Evolutionary conservation across 805 yeast species (phyloP), one percentile per base, ranked within the genome.

Genomic region (Candida ficus): DNA sequence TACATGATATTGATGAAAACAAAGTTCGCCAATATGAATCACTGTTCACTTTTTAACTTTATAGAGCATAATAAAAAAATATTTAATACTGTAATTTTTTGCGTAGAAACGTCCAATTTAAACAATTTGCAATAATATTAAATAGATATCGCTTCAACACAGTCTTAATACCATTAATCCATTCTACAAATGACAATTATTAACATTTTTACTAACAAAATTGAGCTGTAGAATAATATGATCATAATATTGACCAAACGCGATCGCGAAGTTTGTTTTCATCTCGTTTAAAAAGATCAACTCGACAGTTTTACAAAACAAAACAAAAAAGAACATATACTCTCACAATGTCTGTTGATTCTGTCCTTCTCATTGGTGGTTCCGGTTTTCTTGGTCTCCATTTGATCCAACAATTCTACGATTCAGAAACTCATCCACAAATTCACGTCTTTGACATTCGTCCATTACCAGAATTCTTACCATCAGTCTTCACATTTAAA

Each of bases 301-400:
- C 19, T 28, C 18, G 18, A 28, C 18, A 16, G 12, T 14, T 16
- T 8, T 23, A 23, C 26, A 10, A n/a, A 29, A 1, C 20, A 29
- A 29, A 10, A 29, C 22, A 9, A 29, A 29, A 14, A 21, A 19
- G 27, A 2, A 22, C 20, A 10, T 5, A 29, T 7, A 16, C 10
- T 10, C 16, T 6, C 29, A 26, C 27, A 39, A 48, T 44, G 49
- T 32, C 58, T 2, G 40, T 53, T 29, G 33, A 55, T 17, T 57
- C 61, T 6, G 95, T 93, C 2, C 75, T 93, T 23, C 68, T 93
- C 17, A 77, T 93, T n/a, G 99, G 99, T 37, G 99, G 99, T 9
- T 68, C 96, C 5, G 99, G 99, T 0, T 93, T 93, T 52, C 73
- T 93, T 17, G 99, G 99, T 3, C 76, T 88, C 34, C 99, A 93